phyloP scores from a whole-genome alignment of 1,284 basidiomycete genomes.

The Cryptococcus sp. region DNA sequence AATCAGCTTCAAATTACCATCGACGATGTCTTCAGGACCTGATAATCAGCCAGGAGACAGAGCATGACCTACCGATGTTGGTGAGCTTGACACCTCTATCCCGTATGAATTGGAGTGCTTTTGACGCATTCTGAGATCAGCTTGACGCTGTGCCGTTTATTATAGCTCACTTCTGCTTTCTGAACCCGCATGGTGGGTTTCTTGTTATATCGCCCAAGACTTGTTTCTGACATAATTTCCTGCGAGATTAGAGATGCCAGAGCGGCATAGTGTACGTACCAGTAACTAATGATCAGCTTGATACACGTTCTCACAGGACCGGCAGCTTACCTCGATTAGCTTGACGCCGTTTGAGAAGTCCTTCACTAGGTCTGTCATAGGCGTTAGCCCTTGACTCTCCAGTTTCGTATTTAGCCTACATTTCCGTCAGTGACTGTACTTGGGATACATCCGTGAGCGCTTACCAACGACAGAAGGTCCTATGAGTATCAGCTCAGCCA shows the following conservation, averaged over 20 bases:
- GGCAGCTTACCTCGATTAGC: slow-evolving; percentile 61
- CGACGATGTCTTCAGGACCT: slow-evolving; percentile 76
- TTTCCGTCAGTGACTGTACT: background rate
- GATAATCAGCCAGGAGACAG: background rate
- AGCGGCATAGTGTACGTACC: background rate
- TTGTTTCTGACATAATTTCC: slow-evolving; percentile 95
- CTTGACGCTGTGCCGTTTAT: background rate
- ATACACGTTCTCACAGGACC: background rate
- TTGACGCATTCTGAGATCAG: slow-evolving; percentile 70
- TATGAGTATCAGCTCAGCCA: slow-evolving; percentile 11
- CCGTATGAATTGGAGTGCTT: slow-evolving; percentile 91
- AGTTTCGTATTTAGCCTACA: slow-evolving; percentile 91
- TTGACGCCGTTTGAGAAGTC: slow-evolving; percentile 94
- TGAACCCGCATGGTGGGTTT: slow-evolving; percentile 88
- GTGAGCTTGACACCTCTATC: slow-evolving; percentile 92
- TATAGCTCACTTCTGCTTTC: slow-evolving; percentile 66
- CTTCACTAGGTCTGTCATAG: slow-evolving; percentile 84
- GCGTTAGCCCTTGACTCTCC: slow-evolving; percentile 73
- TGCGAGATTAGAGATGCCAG: slow-evolving; percentile 34
- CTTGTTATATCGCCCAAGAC: slow-evolving; percentile 85
- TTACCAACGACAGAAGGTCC: slow-evolving; percentile 47
- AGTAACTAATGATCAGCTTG: background rate
- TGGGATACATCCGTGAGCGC: slow-evolving; percentile 1
- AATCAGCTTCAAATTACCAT: slow-evolving; percentile 94
- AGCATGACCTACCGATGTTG: slow-evolving; percentile 78